Evolutionary conservation across 1,139 yeast species (phyloP), one percentile per base, ranked within the genome.

Genomic region (Yamadazyma kanchanaburiensis): DNA sequence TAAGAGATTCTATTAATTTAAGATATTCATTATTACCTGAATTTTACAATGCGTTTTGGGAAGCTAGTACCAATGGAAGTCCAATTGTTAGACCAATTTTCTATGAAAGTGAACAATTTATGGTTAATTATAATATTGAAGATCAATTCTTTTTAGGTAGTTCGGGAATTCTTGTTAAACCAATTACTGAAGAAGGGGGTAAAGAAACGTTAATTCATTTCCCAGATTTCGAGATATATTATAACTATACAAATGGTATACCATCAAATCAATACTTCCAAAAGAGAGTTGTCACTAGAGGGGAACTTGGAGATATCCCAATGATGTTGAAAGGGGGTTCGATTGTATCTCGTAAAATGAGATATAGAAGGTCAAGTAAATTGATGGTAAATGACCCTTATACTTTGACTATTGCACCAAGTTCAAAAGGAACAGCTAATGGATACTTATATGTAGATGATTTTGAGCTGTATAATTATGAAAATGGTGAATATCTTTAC

Each of bases 301-400:
- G 86, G 0, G 68, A 73, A 1, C 57, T 89, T 32, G 62, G 67
- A 5, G 77, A 75, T 34, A 75, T 85, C 14, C 97, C 98, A 1
- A 70, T 86, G 40, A 70, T 74, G 22, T 58, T 85, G 15, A 76
- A 78, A 45, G 94, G 95, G 15, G 98, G 98, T 0, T 73, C 80
- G 24, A 74, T 91, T 11, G 54, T 83, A 17, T 64, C 80, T 11
- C 69, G 77, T 28, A 81, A 83, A 39, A 83, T 79, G 31, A 71
- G 95, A 41, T 74, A 77, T 40, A 77, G 99, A 53, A 71, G 98
- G 41, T 84, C 95, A 1, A 60, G 91, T 6, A 77, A 70, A 46
- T 62, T 86, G 39, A 88, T 86, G 94, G 60, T 53, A 24, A 60
- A 70, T 39, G 99, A 91, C 52, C 97, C 98, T 3, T 86, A 80